Evolutionary conservation across 768 basidiomycete species (phyloP), one percentile per base, ranked within the genome.

Genomic region (Cubamyces lactineus): DNA sequence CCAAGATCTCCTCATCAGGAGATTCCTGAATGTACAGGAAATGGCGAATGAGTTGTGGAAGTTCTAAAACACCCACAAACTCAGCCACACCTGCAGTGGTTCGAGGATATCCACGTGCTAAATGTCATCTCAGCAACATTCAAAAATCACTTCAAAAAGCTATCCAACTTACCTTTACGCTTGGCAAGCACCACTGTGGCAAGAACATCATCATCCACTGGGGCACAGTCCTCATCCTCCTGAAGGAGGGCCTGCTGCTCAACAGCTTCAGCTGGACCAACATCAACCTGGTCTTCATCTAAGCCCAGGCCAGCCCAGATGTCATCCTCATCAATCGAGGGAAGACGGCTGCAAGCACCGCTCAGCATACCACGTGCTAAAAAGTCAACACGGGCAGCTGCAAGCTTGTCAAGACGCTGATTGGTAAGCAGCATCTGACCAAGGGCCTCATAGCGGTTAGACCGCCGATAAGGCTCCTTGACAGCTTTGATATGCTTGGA

Each of bases 401-500:
- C 57, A 11, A 73, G 66, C 53, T 71, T 71, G 54, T 70, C 69
- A 1, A 70, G 65, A 5, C 72, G 65, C 43, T 70, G 66, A 48
- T 70, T 71, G 0, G 58, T 68, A 2, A 63, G 21, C 1, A 72
- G 61, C 63, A 72, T 72, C 46, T 72, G 71, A 0, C 61, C 61
- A 1, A 72, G 46, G 1, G 70, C 63, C 3, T 71, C 39, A 24
- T 57, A 59, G 1, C 53, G 55, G 46, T 54, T 72, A 4, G 71
- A 69, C 0, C 65, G 59, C 9, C 68, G 67, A 59, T 66, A 72
- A 5, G 70, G 71, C 43, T 67, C 53, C 55, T 72, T 72, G 21
- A 72, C 67, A 1, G 71, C 70, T 21, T 53, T 62, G 50, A 72
- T 72, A 28, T 72, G 70, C 48, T 62, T 68, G 15, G 70, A 67